Evolutionary conservation across 2,329 filamentous ascomycete species (phyloP).

Genomic region (Pyrenochaeta sp.): DNA sequence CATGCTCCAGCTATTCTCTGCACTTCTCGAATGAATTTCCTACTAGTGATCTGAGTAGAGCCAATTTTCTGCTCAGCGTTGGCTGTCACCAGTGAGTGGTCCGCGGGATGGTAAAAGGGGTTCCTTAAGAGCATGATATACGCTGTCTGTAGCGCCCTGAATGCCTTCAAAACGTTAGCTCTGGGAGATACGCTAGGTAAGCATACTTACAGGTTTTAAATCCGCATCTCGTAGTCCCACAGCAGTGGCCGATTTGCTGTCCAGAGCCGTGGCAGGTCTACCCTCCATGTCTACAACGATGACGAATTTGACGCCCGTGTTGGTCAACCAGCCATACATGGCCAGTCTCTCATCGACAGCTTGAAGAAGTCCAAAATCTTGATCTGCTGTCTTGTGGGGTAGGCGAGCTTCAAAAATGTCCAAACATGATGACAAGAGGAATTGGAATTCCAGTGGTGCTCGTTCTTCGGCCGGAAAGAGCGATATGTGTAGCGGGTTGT

Average conservation of each 20-base stretch:
- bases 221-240: slow-evolving; percentile 84
- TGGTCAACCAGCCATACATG: slow-evolving; percentile 95
- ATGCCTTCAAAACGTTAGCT: slow-evolving; percentile 64
- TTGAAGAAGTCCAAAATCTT: slow-evolving; percentile 91
- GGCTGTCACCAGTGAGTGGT: slow-evolving; percentile 66
- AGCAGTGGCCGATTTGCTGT: slow-evolving; percentile 53
- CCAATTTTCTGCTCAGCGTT: slow-evolving; percentile 55
- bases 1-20: slow-evolving; percentile 85
- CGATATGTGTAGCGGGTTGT: slow-evolving; percentile 93
- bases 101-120: slow-evolving; percentile 89
- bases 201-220: slow-evolving; percentile 73
- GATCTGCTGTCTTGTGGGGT: slow-evolving; percentile 74
- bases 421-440: slow-evolving; percentile 88
- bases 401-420: slow-evolving; percentile 92
- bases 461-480: slow-evolving; percentile 81
- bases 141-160: slow-evolving; percentile 89
- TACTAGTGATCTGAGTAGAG: slow-evolving; percentile 77
- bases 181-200: too few species aligned
- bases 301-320: slow-evolving; percentile 91
- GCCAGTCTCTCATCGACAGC: slow-evolving; percentile 92
- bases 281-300: slow-evolving; percentile 92
- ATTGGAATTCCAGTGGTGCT: slow-evolving; percentile 86
- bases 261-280: slow-evolving; percentile 55
- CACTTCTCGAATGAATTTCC: slow-evolving; percentile 81
- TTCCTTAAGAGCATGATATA: slow-evolving; percentile 91